Evolutionary conservation across 805 yeast species (phyloP).

Genomic region (Candida fluviatilis): DNA sequence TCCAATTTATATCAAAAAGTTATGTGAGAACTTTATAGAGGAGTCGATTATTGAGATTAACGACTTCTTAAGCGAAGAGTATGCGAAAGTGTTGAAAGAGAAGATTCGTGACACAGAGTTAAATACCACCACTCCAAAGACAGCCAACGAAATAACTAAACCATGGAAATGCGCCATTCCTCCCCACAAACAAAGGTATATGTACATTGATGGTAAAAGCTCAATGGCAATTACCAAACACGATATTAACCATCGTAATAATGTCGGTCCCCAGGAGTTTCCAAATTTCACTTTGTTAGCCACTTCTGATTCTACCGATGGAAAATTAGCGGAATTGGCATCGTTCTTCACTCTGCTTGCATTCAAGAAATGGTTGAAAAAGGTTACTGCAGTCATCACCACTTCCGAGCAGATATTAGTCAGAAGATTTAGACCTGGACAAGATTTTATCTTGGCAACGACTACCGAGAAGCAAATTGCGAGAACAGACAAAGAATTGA

Average conservation of each 20-base stretch:
- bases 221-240: constrained; percentile 17
- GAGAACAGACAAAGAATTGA: constrained; percentile 32
- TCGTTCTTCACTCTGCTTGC: constrained; percentile 54
- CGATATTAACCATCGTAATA: constrained; percentile 12
- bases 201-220: constrained; percentile 70
- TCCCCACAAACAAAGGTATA: constrained; percentile 85
- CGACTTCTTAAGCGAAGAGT: constrained; percentile 56
- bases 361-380: constrained; percentile 66
- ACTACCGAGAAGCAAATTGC: constrained; percentile 40
- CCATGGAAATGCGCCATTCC: constrained; percentile 95
- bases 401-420: constrained; percentile 65
- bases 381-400: constrained; percentile 59
- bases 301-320: constrained; percentile 16
- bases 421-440: constrained; percentile 92
- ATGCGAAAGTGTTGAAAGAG: constrained; percentile 43
- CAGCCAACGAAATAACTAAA: constrained; percentile 46
- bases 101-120: constrained; percentile 57
- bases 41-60: constrained; percentile 68
- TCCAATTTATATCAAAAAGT: constrained; percentile 31
- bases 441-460: constrained; percentile 89
- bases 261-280: constrained; percentile 44
- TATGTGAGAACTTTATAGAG: constrained; percentile 54
- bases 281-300: constrained; percentile 50
- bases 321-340: constrained; percentile 49
- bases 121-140: constrained; percentile 55